These are phyloP conservation scores for Graphium sp. DNA, from an alignment of 2,329 filamentous ascomycete genomes.

Conservation along the genomic window DNA sequence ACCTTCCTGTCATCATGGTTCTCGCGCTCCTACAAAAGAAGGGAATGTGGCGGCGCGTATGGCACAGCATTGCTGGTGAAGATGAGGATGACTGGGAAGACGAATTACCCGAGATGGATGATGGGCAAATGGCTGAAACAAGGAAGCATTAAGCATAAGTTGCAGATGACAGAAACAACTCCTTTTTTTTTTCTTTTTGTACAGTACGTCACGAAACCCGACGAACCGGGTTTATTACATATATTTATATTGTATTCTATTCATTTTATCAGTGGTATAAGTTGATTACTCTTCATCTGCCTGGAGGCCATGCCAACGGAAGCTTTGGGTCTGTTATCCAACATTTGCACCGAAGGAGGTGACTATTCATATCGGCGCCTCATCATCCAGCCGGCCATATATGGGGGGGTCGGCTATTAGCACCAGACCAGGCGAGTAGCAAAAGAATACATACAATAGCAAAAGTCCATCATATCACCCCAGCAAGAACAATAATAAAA, in stretches of 20 bases:
- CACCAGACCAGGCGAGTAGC: too few species aligned
- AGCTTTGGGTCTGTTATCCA: too few species aligned
- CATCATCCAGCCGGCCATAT: too few species aligned
- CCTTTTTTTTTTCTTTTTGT: slow-evolving; percentile 3
- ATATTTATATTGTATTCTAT: too few species aligned
- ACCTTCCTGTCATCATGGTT: slow-evolving; percentile 77
- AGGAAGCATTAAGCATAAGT: background rate
- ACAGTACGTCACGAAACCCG: background rate
- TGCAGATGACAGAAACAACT: background rate
- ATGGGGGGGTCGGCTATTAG: too few species aligned
- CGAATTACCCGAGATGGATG: slow-evolving; percentile 23
- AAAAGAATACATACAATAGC: background rate
- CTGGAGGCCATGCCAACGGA: too few species aligned
- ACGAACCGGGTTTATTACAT: too few species aligned
- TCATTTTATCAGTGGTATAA: too few species aligned
- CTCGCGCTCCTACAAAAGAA: slow-evolving; percentile 87
- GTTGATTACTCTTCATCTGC: too few species aligned
- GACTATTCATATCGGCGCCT: too few species aligned
- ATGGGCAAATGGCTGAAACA: background rate
- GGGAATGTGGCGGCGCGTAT: slow-evolving; percentile 75
- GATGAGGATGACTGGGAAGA: slow-evolving; percentile 41
- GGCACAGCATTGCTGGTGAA: slow-evolving; percentile 50
- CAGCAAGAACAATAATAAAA: background rate
- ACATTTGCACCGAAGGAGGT: too few species aligned
- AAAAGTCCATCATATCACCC: slow-evolving; percentile 1